These are phyloP conservation scores for Dentipellis sp. DNA, from an alignment of 768 basidiomycete genomes.

Conservation along the genomic window DNA sequence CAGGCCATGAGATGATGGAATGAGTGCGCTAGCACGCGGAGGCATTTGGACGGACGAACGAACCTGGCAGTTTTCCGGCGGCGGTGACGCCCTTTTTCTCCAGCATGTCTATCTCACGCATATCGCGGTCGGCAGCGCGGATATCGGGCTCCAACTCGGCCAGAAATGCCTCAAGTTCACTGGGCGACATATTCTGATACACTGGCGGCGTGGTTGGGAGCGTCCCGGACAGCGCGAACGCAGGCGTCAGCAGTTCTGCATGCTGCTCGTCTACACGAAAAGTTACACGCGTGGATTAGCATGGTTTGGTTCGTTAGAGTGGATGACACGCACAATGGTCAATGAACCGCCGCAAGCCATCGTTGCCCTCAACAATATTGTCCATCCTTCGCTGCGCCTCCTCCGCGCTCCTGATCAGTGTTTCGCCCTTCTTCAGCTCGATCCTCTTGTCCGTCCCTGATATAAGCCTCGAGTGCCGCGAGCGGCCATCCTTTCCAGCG, in stretches of 20 bases:
- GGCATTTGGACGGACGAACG: background rate
- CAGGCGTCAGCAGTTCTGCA: constrained; percentile 62
- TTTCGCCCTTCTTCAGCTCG: constrained; percentile 42
- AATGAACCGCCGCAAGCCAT: constrained; percentile 68
- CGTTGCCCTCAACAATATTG: constrained; percentile 53
- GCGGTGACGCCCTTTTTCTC: constrained; percentile 63
- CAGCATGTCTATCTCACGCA: constrained; percentile 66
- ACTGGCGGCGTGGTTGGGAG: constrained; percentile 36
- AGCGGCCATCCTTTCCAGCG: constrained; percentile 4
- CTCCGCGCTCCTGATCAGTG: constrained; percentile 48
- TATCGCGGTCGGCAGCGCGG: constrained; percentile 72
- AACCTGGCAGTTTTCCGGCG: constrained; percentile 64
- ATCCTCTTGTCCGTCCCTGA: constrained; percentile 27
- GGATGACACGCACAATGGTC: constrained; percentile 46
- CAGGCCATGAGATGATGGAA: too few species aligned
- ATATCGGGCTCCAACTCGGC: constrained; percentile 79
- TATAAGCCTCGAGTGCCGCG: background rate
- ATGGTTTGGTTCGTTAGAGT: background rate
- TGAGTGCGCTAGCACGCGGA: background rate
- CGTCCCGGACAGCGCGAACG: constrained; percentile 66
- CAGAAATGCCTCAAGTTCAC: constrained; percentile 62
- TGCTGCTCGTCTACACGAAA: constrained; percentile 57
- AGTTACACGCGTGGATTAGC: background rate
- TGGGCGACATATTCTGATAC: constrained; percentile 56
- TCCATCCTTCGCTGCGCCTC: constrained; percentile 51